Percentiles rank a stretch among this genome's conserved stretches.
Evolutionary conservation across 2,329 filamentous ascomycete genomes (phyloP).

Genomic region (Sclerotinia subarctica): DNA sequence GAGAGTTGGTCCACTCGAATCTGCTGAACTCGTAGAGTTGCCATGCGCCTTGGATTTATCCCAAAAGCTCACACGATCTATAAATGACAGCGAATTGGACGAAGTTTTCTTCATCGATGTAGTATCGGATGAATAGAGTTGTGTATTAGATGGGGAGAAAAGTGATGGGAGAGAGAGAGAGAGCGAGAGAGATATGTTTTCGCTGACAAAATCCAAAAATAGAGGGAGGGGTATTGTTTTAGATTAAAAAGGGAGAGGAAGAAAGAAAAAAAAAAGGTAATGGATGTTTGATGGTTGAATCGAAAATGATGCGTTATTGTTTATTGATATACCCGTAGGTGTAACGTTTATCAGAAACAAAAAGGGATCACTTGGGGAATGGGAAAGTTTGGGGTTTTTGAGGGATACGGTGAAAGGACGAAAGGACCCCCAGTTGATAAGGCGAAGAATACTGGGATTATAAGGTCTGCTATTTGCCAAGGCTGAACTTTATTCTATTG

Average conservation of each 20-base stretch:
- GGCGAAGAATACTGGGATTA: background rate
- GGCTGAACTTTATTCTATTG: background rate
- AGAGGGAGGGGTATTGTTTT: background rate
- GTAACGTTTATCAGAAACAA: background rate
- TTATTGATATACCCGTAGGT: slow-evolving; percentile 1
- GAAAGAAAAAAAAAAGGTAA: background rate
- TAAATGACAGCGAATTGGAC: slow-evolving; percentile 48
- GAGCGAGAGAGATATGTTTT: background rate
- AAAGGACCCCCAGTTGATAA: background rate
- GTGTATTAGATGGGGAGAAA: no score
- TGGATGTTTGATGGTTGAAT: background rate
- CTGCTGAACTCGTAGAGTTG: slow-evolving; percentile 42
- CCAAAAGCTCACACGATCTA: slow-evolving; percentile 57
- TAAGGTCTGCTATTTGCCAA: slow-evolving; percentile 8
- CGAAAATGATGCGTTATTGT: background rate
- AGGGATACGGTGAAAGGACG: slow-evolving; percentile 9
- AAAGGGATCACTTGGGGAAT: background rate
- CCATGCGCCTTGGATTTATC: slow-evolving; percentile 54
- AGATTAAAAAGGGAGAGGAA: background rate
- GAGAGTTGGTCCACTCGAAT: slow-evolving; percentile 39
- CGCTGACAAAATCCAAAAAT: background rate
- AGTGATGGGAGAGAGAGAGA: background rate
- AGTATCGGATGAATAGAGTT: slow-evolving; percentile 20
- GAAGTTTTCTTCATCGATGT: slow-evolving; percentile 61
- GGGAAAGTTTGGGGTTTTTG: background rate